Evolutionary conservation across 1,284 basidiomycete genomes (phyloP).

Genomic region (Athelia sp.): DNA sequence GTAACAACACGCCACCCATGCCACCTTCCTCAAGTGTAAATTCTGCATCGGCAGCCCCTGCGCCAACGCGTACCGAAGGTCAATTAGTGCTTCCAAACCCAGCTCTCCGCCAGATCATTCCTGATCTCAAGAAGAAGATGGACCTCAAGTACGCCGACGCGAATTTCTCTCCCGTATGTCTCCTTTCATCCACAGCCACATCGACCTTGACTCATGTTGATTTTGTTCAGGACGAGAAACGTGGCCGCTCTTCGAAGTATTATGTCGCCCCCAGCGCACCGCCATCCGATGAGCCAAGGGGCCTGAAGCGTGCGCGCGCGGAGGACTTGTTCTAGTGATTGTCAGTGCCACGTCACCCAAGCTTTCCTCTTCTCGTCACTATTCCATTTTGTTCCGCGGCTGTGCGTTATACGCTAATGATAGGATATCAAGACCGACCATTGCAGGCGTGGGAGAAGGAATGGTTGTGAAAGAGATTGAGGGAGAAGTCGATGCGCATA

Average conservation of each 20-base stretch:
- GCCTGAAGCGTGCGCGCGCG: constrained; percentile 73
- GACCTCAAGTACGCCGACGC: constrained; percentile 72
- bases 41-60: constrained; percentile 13
- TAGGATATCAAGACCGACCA: neutral
- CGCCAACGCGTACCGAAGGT: constrained; percentile 19
- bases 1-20: too few relatives aligned
- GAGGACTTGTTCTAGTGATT: constrained; percentile 64
- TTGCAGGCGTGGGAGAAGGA: neutral
- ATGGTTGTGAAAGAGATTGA: constrained; percentile 5
- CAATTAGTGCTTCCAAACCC: constrained; percentile 54
- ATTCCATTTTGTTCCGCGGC: neutral
- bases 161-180: constrained; percentile 68
- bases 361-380: neutral
- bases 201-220: too few relatives aligned
- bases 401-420: neutral
- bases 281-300: constrained; percentile 53
- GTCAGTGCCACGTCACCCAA: constrained; percentile 6
- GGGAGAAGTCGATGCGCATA: constrained; percentile 2
- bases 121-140: constrained; percentile 72
- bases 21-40: too few relatives aligned
- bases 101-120: constrained; percentile 56
- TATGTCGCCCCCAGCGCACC: constrained; percentile 40
- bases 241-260: constrained; percentile 74
- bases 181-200: neutral
- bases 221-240: constrained; percentile 66